These are phyloP conservation scores for Erythrobasidium yunnanense DNA, from an alignment of 768 basidiomycete genomes.

Conservation along the genomic window DNA sequence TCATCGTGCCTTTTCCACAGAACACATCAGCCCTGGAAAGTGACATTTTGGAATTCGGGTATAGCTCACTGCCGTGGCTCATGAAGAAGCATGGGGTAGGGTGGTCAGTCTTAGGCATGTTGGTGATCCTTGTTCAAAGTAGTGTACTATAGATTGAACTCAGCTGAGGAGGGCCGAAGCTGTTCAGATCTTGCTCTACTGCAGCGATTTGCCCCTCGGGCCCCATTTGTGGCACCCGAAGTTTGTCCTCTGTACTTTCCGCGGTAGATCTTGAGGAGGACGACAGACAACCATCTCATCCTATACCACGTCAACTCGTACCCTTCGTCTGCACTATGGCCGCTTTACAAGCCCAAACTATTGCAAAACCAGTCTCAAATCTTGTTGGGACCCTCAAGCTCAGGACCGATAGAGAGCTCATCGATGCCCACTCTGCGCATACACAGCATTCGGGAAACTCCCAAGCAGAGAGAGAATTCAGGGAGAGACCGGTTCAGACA, in stretches of 20 bases:
- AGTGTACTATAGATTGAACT: background rate
- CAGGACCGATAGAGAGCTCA: background rate
- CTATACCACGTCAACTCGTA: too few relatives aligned
- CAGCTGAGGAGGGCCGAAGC: background rate
- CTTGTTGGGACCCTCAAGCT: background rate
- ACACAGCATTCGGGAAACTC: background rate
- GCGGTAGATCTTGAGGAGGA: too few relatives aligned
- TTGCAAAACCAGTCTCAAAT: background rate
- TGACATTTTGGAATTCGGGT: too few relatives aligned
- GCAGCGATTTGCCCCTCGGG: background rate
- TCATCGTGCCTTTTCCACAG: too few relatives aligned
- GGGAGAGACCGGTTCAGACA: background rate
- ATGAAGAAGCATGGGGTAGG: background rate
- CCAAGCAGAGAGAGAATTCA: background rate
- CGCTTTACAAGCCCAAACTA: background rate
- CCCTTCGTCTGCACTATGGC: background rate
- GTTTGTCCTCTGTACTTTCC: too few relatives aligned
- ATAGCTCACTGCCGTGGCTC: slow-evolving; percentile 30
- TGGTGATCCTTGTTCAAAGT: background rate
- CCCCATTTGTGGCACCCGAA: background rate
- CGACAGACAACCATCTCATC: too few relatives aligned
- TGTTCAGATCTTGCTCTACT: background rate
- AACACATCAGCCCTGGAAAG: too few relatives aligned
- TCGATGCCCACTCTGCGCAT: background rate
- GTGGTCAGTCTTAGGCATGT: background rate